Conservation (phyloP, 345 rosid species). For the Litchi chinensis region DNA sequence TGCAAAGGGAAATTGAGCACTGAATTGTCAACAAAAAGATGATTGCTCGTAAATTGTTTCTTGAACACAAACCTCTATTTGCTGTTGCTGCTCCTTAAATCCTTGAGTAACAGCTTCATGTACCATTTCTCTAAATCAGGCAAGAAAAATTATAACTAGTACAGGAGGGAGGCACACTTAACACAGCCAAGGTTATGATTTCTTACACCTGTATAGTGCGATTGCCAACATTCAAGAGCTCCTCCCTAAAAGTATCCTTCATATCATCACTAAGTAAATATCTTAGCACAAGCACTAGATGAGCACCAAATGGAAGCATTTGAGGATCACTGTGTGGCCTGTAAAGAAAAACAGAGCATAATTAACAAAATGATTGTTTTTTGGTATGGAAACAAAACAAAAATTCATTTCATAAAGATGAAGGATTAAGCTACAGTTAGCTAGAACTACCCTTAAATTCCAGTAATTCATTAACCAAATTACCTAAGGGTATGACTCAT, state of each 20-base stretch:
- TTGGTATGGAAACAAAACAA: background rate
- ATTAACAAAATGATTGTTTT: slow-evolving; percentile 14
- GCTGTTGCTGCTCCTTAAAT: too few relatives aligned
- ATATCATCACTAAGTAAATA: slow-evolving; percentile 70
- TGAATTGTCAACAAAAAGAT: too few relatives aligned
- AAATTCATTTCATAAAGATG: background rate
- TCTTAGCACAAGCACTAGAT: slow-evolving; percentile 90
- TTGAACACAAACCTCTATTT: too few relatives aligned
- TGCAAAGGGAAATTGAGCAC: too few relatives aligned
- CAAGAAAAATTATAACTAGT: too few relatives aligned
- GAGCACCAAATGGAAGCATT: slow-evolving; percentile 94
- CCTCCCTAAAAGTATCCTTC: slow-evolving; percentile 72
- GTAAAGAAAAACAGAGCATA: slow-evolving; percentile 30
- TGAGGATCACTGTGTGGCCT: slow-evolving; percentile 99
- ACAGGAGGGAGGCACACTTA: background rate
- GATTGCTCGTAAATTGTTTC: too few relatives aligned
- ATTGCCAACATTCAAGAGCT: slow-evolving; percentile 87
- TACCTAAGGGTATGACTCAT: background rate
- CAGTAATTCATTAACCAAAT: background rate
- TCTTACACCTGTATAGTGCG: slow-evolving; percentile 87
- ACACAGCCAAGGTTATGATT: background rate
- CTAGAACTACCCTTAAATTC: background rate
- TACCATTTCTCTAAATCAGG: too few relatives aligned
- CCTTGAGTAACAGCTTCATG: too few relatives aligned
- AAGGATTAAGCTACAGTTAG: background rate